These are phyloP conservation scores for Hygrophoropsis aurantiaca DNA, from an alignment of 768 basidiomycete species.

Conservation along the genomic window DNA sequence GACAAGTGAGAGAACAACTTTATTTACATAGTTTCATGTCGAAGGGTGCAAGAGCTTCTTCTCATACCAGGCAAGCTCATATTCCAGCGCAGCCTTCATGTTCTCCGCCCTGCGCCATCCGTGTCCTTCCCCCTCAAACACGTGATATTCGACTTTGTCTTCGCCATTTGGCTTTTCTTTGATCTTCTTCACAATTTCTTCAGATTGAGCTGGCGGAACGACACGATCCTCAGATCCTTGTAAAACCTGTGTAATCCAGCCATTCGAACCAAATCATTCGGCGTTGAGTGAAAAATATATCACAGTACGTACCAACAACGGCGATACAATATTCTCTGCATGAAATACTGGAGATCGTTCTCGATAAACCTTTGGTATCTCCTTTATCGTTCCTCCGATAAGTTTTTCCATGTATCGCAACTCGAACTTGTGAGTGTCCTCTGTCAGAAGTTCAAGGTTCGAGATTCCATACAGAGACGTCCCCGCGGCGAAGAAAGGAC, in stretches of 20 bases:
- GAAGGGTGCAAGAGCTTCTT: conserved; percentile 7
- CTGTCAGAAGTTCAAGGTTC: conserved; percentile 54
- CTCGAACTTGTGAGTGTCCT: conserved; percentile 75
- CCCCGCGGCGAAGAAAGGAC: conserved; percentile 60
- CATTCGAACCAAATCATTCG: conserved; percentile 3
- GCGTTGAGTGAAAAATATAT: too few species aligned
- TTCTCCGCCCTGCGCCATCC: conserved; percentile 37
- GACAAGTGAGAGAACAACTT: too few species aligned
- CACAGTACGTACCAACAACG: conserved; percentile 67
- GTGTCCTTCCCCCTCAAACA: conserved; percentile 46
- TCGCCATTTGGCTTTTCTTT: neutral
- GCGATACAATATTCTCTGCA: conserved; percentile 59
- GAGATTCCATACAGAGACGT: conserved; percentile 70
- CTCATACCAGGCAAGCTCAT: conserved; percentile 38
- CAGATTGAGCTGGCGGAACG: conserved; percentile 67
- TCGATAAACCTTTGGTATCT: conserved; percentile 57
- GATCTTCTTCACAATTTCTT: conserved; percentile 29
- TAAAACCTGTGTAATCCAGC: conserved; percentile 47
- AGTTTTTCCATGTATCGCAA: conserved; percentile 57
- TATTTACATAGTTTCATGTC: too few species aligned
- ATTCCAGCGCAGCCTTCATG: conserved; percentile 33
- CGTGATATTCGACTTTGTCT: conserved; percentile 31
- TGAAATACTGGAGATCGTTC: conserved; percentile 64
- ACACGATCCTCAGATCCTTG: conserved; percentile 64
- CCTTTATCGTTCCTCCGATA: conserved; percentile 54